phyloP scores from a whole-genome alignment of 495 filamentous ascomycete genomes.

The Hypoxylon trugodes region DNA sequence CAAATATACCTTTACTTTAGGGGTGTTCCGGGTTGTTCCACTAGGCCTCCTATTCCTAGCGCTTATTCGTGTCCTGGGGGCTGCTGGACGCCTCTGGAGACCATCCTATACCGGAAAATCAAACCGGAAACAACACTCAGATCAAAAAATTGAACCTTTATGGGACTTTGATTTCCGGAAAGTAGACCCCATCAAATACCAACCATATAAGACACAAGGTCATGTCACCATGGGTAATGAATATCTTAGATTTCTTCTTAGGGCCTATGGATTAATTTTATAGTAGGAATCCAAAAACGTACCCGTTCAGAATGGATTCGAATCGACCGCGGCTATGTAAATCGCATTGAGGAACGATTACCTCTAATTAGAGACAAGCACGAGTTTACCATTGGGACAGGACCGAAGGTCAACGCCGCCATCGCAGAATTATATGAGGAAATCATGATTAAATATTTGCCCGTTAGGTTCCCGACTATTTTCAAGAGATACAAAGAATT shows the following conservation, averaged over 20 bases:
- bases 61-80: neutral
- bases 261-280: neutral
- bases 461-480: conserved; percentile 34
- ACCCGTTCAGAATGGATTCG: conserved; percentile 31
- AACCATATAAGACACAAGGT: conserved; percentile 28
- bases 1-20: neutral
- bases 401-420: conserved; percentile 29
- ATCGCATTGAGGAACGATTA: conserved; percentile 22
- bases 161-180: conserved; percentile 33
- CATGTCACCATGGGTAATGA: conserved; percentile 34
- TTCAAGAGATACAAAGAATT: conserved; percentile 16
- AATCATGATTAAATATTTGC: conserved; percentile 34
- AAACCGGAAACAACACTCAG: neutral
- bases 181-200: conserved; percentile 23
- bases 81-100: neutral
- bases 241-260: neutral
- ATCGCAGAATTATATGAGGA: conserved; percentile 34
- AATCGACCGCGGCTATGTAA: conserved; percentile 26
- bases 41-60: conserved; percentile 13
- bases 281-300: conserved; percentile 28
- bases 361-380: conserved; percentile 20
- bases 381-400: conserved; percentile 28
- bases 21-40: conserved; percentile 8
- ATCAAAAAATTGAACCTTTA: conserved; percentile 17
- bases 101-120: neutral